These are phyloP conservation scores for Exophiala sideris DNA, from an alignment of 2,329 filamentous ascomycete genomes.

Conservation along the genomic window DNA sequence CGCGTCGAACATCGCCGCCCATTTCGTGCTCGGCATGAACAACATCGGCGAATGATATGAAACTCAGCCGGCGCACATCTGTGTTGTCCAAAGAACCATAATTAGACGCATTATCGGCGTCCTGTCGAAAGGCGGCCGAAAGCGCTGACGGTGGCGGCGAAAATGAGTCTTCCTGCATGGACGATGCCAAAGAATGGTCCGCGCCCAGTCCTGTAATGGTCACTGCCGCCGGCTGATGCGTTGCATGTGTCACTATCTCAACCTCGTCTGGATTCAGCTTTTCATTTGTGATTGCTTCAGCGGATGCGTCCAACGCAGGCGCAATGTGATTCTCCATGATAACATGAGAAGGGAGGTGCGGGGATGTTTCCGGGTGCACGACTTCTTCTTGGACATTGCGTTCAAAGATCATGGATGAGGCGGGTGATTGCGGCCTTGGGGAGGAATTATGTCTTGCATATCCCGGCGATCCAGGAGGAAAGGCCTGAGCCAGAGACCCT, in stretches of 20 bases:
- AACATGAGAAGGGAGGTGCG: constrained; percentile 89
- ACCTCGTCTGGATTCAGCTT: constrained; percentile 82
- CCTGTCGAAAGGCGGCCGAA: constrained; percentile 35
- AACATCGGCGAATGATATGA: constrained; percentile 95
- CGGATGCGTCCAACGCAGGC: constrained; percentile 84
- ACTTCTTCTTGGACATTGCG: constrained; percentile 84
- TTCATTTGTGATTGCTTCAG: constrained; percentile 83
- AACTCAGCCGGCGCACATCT: constrained; percentile 80
- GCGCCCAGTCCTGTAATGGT: constrained; percentile 56
- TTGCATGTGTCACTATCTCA: constrained; percentile 84
- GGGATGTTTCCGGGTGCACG: constrained; percentile 65
- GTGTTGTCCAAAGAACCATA: constrained; percentile 74
- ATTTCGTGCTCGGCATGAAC: constrained; percentile 65
- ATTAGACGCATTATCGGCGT: constrained; percentile 64
- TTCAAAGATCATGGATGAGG: constrained; percentile 79
- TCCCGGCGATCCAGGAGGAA: constrained; percentile 59
- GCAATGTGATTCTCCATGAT: constrained; percentile 93
- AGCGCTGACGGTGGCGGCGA: constrained; percentile 26
- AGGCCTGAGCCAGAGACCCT: constrained; percentile 30
- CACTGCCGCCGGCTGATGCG: constrained; percentile 74
- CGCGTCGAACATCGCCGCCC: constrained; percentile 44
- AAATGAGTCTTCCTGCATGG: constrained; percentile 53
- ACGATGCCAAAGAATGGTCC: constrained; percentile 36
- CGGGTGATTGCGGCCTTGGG: constrained; percentile 73
- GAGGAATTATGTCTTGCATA: constrained; percentile 64